Evolutionary conservation across 2,329 filamentous ascomycete species (phyloP).

Genomic region (Ceratocystis diversiconidia): DNA sequence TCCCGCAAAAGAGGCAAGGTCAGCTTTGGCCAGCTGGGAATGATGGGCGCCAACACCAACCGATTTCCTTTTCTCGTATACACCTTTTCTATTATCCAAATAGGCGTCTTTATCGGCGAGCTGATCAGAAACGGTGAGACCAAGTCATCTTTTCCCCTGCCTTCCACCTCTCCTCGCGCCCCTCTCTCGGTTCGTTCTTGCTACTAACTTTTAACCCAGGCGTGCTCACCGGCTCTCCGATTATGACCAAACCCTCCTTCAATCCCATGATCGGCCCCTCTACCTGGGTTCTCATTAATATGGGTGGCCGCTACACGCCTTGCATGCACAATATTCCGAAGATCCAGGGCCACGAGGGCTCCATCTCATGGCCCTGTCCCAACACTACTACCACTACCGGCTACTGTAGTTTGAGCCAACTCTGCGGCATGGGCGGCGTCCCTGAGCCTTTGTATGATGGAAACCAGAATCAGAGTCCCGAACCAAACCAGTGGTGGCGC

Average conservation of each 20-base stretch:
- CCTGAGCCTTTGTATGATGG: slow-evolving; percentile 50
- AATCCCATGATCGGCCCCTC: slow-evolving; percentile 98
- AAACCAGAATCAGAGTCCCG: slow-evolving; percentile 35
- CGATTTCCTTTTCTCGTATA: slow-evolving; percentile 71
- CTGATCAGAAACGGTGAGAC: slow-evolving; percentile 65
- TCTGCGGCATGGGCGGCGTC: slow-evolving; percentile 73
- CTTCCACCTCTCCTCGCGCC: slow-evolving; percentile 12
- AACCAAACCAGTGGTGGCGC: slow-evolving; percentile 89
- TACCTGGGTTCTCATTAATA: slow-evolving; percentile 80
- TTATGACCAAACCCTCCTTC: slow-evolving; percentile 69
- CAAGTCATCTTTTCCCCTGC: not conserved
- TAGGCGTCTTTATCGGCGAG: slow-evolving; percentile 79
- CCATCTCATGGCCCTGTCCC: slow-evolving; percentile 62
- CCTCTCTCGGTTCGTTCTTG: not conserved
- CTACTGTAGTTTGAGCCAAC: slow-evolving; percentile 57
- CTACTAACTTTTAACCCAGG: slow-evolving; percentile 30
- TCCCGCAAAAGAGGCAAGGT: slow-evolving; percentile 31
- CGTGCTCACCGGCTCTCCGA: slow-evolving; percentile 61
- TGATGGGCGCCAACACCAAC: slow-evolving; percentile 42
- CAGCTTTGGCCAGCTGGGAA: slow-evolving; percentile 44
- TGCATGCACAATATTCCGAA: slow-evolving; percentile 79
- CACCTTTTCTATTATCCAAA: slow-evolving; percentile 58
- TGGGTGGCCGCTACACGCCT: slow-evolving; percentile 82
- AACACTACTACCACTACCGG: slow-evolving; percentile 51
- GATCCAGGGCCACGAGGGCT: slow-evolving; percentile 39